Conservation (phyloP, 225 moss, liverwort and hornwort species). For the Antitrichia curtipendula region DNA sequence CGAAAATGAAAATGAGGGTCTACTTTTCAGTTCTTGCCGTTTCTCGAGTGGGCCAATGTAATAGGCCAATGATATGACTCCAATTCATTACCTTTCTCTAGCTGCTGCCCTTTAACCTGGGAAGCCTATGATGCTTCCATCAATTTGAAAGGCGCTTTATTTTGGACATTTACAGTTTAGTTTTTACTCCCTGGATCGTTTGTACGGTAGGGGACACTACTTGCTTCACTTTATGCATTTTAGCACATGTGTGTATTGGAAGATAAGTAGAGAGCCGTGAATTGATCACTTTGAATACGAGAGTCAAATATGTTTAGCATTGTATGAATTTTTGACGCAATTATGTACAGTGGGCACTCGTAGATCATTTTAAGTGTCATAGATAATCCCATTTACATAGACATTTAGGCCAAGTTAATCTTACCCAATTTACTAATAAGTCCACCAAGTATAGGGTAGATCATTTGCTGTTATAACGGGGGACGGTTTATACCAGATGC, state of each 20-base stretch:
- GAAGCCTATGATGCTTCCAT: not conserved
- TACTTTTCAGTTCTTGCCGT: not conserved
- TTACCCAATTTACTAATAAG: not conserved
- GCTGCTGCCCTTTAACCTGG: not conserved
- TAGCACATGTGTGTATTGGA: not conserved
- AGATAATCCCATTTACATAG: not conserved
- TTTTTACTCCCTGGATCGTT: not conserved
- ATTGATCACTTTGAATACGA: not conserved
- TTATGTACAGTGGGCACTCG: not conserved
- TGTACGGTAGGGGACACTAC: not conserved
- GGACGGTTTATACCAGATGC: not conserved
- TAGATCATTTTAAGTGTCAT: not conserved
- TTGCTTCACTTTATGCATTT: not conserved
- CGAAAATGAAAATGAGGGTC: not conserved
- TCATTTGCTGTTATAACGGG: not conserved
- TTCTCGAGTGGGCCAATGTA: not conserved
- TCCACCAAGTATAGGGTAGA: not conserved
- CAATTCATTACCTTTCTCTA: not conserved
- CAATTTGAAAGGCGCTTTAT: not conserved
- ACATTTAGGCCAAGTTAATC: not conserved
- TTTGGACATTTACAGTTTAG: not conserved
- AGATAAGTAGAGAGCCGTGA: not conserved
- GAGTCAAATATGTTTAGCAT: not conserved
- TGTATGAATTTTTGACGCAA: not conserved
- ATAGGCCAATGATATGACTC: not conserved